Conservation (phyloP, 2,329 filamentous ascomycete genomes). For the Aureobasidium sp. region DNA sequence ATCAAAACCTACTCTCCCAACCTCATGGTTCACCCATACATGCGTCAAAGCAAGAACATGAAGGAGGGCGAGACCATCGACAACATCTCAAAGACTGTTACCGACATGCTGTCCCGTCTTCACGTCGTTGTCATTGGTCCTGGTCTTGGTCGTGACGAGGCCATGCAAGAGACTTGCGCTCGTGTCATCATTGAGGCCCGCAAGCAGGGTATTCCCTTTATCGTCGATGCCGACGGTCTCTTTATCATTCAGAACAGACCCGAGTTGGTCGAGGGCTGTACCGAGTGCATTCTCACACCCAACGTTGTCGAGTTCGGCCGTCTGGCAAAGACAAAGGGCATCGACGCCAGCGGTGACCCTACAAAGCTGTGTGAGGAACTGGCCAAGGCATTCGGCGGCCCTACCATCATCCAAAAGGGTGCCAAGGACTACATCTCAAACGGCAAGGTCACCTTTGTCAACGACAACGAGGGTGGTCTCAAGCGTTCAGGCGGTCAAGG, state of each 20-base stretch:
- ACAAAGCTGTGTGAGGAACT: constrained; percentile 58
- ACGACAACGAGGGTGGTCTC: constrained; percentile 68
- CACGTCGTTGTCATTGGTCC: constrained; percentile 92
- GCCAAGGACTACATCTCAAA: constrained; percentile 73
- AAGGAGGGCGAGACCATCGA: constrained; percentile 48
- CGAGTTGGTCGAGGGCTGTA: constrained; percentile 69
- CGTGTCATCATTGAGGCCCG: constrained; percentile 71
- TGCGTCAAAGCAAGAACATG: constrained; percentile 64
- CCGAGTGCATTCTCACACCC: constrained; percentile 79
- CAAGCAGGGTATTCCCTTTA: constrained; percentile 63
- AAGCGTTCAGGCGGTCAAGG: constrained; percentile 94
- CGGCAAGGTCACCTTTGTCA: constrained; percentile 63
- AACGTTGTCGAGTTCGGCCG: constrained; percentile 90
- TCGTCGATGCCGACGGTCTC: constrained; percentile 86
- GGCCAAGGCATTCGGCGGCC: constrained; percentile 69
- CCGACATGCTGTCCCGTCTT: constrained; percentile 73
- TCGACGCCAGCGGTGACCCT: constrained; percentile 48
- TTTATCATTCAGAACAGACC: constrained; percentile 68
- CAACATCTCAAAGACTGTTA: constrained; percentile 57
- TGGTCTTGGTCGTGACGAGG: constrained; percentile 76
- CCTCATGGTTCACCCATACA: constrained; percentile 94
- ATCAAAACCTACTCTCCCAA: constrained; percentile 99
- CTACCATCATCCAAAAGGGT: constrained; percentile 89
- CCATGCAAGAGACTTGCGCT: constrained; percentile 82
- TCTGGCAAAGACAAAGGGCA: constrained; percentile 64